phyloP scores from a whole-genome alignment of 345 rosid genomes.

The Boechera divaricarpa region DNA sequence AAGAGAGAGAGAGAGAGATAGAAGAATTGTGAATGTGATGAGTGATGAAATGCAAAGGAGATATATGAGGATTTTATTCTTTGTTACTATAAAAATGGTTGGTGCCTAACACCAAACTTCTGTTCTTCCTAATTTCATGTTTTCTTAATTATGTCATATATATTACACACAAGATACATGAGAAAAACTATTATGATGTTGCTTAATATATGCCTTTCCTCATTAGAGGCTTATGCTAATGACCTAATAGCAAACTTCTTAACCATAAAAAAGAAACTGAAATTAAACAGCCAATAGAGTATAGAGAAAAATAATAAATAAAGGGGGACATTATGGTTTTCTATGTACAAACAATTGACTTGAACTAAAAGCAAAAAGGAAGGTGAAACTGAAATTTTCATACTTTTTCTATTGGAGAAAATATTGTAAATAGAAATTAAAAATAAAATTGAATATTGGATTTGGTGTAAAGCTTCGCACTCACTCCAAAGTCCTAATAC shows the following conservation, averaged over 20 bases:
- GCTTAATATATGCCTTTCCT: constrained; percentile 31
- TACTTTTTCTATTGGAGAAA: constrained; percentile 22
- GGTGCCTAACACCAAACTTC: constrained; percentile 45
- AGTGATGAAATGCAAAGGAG: constrained; percentile 35
- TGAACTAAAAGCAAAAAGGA: constrained; percentile 49
- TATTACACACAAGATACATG: constrained; percentile 26
- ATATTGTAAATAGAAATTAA: not conserved
- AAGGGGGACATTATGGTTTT: constrained; percentile 22
- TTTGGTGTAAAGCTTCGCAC: constrained; percentile 44
- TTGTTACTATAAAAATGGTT: constrained; percentile 36
- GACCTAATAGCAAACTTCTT: constrained; percentile 35
- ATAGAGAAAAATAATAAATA: not conserved
- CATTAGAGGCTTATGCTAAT: constrained; percentile 30
- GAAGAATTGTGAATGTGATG: constrained; percentile 35
- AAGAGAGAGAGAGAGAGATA: constrained; percentile 23
- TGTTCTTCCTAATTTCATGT: constrained; percentile 25
- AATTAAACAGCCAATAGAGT: constrained; percentile 4
- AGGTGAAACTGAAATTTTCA: constrained; percentile 46
- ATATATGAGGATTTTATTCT: constrained; percentile 41
- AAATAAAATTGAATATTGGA: constrained; percentile 10
- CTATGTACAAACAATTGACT: constrained; percentile 32
- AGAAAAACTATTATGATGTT: constrained; percentile 29
- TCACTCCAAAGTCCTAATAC: constrained; percentile 36
- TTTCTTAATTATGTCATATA: constrained; percentile 23
- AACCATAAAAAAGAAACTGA: constrained; percentile 26